Evolutionary conservation across 441 rosid genomes (phyloP).

Genomic region (Gossypium laxum): DNA sequence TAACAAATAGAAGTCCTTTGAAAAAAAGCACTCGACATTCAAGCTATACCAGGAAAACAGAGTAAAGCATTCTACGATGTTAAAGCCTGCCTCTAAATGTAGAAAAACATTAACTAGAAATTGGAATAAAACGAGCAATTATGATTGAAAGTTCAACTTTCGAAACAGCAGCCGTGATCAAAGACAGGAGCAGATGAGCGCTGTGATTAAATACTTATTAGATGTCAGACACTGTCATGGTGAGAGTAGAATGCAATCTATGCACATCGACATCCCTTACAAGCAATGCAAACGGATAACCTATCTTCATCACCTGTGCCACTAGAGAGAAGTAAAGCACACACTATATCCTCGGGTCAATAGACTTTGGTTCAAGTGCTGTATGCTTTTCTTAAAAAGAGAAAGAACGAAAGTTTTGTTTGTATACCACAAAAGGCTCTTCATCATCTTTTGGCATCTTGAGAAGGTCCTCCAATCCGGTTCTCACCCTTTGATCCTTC

Average conservation of each 20-base stretch:
- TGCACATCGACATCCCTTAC: neutral
- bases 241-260: neutral
- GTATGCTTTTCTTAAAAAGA: neutral
- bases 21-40: too few species aligned
- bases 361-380: neutral
- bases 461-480: conserved; percentile 16
- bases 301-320: neutral
- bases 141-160: neutral
- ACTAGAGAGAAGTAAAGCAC: neutral
- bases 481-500: conserved; percentile 22
- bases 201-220: neutral
- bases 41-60: too few species aligned
- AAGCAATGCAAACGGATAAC: neutral
- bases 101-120: neutral
- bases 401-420: neutral
- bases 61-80: too few species aligned
- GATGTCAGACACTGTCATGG: neutral
- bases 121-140: neutral
- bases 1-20: too few species aligned
- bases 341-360: neutral
- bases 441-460: conserved; percentile 17
- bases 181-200: neutral
- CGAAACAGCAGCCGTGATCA: neutral
- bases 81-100: too few species aligned
- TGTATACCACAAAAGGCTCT: neutral